A percentile compares a stretch with the other conserved stretches of the same genome.
Evolutionary conservation across 768 basidiomycete genomes (phyloP).

Genomic region (Baorangia bicolor): DNA sequence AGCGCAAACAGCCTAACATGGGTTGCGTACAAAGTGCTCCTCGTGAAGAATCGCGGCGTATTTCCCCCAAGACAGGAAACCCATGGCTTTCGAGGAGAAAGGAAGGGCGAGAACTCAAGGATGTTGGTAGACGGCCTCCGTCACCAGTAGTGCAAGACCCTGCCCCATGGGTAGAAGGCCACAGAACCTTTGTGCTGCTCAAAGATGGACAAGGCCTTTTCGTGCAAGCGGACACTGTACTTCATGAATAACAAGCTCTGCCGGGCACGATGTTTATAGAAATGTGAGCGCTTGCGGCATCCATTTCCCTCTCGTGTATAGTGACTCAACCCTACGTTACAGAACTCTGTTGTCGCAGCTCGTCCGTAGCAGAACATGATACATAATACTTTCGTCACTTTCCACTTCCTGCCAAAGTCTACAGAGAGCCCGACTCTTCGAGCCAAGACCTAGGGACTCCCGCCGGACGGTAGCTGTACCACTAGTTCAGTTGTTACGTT

Average conservation of each 20-base stretch:
- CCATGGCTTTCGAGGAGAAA: not conserved
- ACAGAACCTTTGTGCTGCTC: conserved; percentile 25
- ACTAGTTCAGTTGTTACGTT: not conserved
- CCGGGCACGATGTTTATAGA: not conserved
- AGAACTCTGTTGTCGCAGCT: not conserved
- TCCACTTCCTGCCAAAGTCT: not conserved
- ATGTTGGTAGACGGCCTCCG: not conserved
- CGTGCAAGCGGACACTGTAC: conserved; percentile 4
- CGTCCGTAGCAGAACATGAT: not conserved
- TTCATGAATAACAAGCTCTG: not conserved
- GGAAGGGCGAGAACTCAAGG: not conserved
- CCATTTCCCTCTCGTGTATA: not conserved
- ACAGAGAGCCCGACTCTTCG: not conserved
- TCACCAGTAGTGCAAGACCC: conserved; percentile 11
- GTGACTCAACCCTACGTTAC: not conserved
- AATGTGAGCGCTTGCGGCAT: not conserved
- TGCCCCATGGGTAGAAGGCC: conserved; percentile 31
- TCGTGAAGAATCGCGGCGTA: not conserved
- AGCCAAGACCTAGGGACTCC: not conserved
- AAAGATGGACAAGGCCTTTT: conserved; percentile 26
- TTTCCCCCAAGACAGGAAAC: not conserved
- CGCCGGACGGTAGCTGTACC: not conserved
- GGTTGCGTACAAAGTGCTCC: conserved; percentile 16
- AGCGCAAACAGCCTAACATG: conserved; percentile 3
- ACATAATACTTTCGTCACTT: too few relatives aligned